Evolutionary conservation across 306 rosid species (phyloP), one percentile per base, ranked within the genome.

Genomic region (Quercus alba): DNA sequence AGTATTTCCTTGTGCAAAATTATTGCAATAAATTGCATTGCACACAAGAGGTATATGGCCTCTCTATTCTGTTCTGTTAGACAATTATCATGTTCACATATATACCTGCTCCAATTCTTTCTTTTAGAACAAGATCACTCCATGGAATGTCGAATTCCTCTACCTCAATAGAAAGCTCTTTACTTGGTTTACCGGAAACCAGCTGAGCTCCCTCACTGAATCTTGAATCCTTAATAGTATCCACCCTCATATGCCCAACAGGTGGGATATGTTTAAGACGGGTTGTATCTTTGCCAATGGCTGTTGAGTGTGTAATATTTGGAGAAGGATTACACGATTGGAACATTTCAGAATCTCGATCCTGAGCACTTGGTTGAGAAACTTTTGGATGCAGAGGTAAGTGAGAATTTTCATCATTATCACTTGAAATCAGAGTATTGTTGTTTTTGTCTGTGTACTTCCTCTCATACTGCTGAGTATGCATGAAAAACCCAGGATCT

Each of bases 31-130:
- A 82, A 85, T 17, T 75, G 80, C 76, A 74, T 66, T 76, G 63
- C 74, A 75, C 61, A 55, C 78, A 82, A 82, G 77, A 10, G 70
- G 51, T 38, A 76, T 18, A 67, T 67, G 78, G 19, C 52, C 49
- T 68, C 54, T 72, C 72, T 56, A 58, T 54, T 5, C 70, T 56
- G 81, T 54, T 5, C 70, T 52, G 79, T 69, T 31, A 84, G 31
- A 75, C 59, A 86, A 54, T 51, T 77, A 76, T 84, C 74, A 52
- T 49, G 57, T 73, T 61, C 5, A 70, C 6, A 1, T 46, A 75
- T 6, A 72, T 88, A 93, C 99, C 99, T 84, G 99, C 92, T 82
- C 99, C 99, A 56, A 96, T 96, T 86, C 86, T 88, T 81, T 96
- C 99, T 87, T 88, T 96, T 74, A 96, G 41, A 79, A 75, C 82